Conservation (phyloP, 805 yeast genomes). For the Groenewaldozyma salmanticensis region DNA sequence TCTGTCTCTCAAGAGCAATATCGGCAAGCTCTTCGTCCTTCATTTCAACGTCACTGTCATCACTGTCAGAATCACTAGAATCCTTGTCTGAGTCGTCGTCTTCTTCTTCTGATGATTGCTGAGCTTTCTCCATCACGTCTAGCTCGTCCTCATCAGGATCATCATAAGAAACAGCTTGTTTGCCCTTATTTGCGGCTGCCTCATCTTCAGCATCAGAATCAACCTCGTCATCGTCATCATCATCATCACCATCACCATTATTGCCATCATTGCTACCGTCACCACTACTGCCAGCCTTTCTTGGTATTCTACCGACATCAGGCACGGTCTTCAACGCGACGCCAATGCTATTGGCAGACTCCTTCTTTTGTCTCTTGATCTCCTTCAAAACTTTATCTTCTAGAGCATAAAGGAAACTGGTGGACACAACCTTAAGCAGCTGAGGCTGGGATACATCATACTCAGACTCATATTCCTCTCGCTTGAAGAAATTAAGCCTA, state of each 20-base stretch:
- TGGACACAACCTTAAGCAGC: constrained; percentile 58
- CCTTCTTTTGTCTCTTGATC: constrained; percentile 66
- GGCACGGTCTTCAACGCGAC: constrained; percentile 24
- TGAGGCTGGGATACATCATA: constrained; percentile 79
- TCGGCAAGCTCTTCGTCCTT: constrained; percentile 15
- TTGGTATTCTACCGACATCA: constrained; percentile 9
- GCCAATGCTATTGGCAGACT: constrained; percentile 29
- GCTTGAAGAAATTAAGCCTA: constrained; percentile 63
- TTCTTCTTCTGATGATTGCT: constrained; percentile 30
- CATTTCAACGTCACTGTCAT: constrained; percentile 35
- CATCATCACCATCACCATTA: constrained; percentile 28
- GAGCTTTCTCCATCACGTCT: constrained; percentile 77
- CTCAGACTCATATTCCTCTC: constrained; percentile 71
- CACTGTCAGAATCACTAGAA: constrained; percentile 20
- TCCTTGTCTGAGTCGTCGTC: constrained; percentile 22
- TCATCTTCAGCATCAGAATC: constrained; percentile 43
- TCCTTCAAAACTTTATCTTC: constrained; percentile 72
- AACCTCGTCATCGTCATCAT: constrained; percentile 47
- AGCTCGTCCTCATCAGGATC: constrained; percentile 93
- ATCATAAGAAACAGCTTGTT: constrained; percentile 86
- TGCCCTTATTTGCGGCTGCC: constrained; percentile 35
- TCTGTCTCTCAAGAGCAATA: constrained; percentile 72
- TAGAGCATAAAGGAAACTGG: constrained; percentile 55
- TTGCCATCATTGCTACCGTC: constrained; percentile 25
- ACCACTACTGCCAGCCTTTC: constrained; percentile 25